Conservation (phyloP, 345 rosid genomes). For the Anacardium occidentale region DNA sequence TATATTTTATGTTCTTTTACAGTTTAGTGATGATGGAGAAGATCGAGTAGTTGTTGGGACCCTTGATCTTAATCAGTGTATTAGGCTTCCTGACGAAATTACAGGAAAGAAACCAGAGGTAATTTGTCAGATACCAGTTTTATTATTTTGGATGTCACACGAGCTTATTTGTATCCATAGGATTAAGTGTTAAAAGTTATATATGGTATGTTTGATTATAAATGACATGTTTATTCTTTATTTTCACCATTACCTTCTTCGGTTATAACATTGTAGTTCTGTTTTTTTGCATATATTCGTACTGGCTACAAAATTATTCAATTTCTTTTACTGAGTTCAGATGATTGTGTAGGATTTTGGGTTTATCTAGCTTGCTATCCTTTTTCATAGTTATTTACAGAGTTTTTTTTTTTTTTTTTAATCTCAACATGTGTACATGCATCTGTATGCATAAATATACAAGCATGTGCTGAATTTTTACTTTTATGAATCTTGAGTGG, state of each 20-base stretch:
- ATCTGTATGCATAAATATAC: background rate
- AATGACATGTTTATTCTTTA: background rate
- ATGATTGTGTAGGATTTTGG: background rate
- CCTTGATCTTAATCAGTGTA: conserved; percentile 87
- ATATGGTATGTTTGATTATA: background rate
- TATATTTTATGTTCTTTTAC: conserved; percentile 14
- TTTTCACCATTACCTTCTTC: background rate
- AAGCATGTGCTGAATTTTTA: background rate
- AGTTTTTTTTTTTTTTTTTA: background rate
- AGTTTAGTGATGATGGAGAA: conserved; percentile 63
- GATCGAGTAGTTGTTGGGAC: conserved; percentile 84
- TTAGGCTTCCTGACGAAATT: conserved; percentile 84
- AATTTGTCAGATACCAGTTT: conserved; percentile 8
- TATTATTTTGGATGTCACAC: background rate
- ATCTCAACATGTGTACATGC: background rate
- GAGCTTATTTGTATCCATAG: background rate
- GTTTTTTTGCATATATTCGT: too few species aligned
- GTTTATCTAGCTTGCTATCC: background rate
- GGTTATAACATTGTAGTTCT: background rate
- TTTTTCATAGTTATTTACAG: background rate
- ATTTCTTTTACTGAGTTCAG: background rate
- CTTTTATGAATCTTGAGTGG: background rate
- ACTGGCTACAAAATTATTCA: too few species aligned
- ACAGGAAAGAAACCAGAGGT: conserved; percentile 84
- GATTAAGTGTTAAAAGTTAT: background rate